Evolutionary conservation across 2,329 filamentous ascomycete genomes (phyloP).

Genomic region (Trichoderma arundinaceum): DNA sequence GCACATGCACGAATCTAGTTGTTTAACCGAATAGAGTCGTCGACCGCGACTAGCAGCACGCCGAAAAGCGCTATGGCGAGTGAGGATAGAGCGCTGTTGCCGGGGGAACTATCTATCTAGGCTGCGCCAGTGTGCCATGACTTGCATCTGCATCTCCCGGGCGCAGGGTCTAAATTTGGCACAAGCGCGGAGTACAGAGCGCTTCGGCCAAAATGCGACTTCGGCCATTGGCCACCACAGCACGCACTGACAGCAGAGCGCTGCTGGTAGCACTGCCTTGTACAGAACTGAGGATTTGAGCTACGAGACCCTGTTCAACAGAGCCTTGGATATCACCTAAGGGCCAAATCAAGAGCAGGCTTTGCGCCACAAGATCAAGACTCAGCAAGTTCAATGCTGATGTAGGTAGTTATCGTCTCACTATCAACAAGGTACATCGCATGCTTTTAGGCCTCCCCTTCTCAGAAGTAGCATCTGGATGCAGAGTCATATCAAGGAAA

Average conservation of each 20-base stretch:
- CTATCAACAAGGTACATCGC: slow-evolving; percentile 45
- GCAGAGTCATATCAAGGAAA: slow-evolving; percentile 34
- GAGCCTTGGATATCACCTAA: not conserved
- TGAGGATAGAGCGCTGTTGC: not conserved
- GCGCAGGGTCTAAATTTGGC: slow-evolving; percentile 11
- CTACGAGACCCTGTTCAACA: not conserved
- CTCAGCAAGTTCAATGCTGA: slow-evolving; percentile 24
- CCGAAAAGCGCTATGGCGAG: not conserved
- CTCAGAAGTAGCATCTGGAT: slow-evolving; percentile 22
- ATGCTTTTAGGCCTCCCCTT: slow-evolving; percentile 37
- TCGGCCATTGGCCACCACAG: not conserved
- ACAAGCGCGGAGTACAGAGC: not conserved
- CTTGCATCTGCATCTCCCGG: slow-evolving; percentile 17
- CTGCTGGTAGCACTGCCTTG: not conserved
- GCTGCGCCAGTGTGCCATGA: not conserved
- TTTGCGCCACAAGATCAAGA: not conserved
- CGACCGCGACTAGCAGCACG: not conserved
- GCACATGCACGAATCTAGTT: not conserved
- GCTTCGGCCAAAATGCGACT: not conserved
- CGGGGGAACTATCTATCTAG: not conserved
- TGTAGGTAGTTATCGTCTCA: slow-evolving; percentile 42
- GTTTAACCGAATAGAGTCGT: not conserved
- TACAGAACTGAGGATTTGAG: not conserved
- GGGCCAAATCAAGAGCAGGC: not conserved
- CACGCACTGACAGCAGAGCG: no score